Evolutionary conservation across 1,284 basidiomycete genomes (phyloP).

Genomic region (Melampsora larici-populina): DNA sequence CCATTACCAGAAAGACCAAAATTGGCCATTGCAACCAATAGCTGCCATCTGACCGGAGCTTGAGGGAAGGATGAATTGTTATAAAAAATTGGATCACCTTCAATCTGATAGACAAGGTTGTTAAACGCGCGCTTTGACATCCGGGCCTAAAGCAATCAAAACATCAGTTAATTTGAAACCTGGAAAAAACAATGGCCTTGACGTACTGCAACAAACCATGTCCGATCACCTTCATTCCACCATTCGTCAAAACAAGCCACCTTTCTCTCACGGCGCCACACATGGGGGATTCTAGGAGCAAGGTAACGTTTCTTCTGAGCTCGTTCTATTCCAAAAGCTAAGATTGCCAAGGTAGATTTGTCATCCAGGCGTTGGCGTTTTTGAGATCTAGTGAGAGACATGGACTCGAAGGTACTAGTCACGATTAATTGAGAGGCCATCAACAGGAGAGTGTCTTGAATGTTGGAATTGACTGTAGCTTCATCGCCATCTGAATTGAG

Average conservation of each 20-base stretch:
- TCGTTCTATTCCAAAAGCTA: too few relatives aligned
- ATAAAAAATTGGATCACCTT: neutral
- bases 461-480: too few relatives aligned
- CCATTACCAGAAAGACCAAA: too few relatives aligned
- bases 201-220: neutral
- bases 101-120: neutral
- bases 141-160: neutral
- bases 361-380: neutral
- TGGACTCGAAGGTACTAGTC: too few relatives aligned
- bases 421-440: neutral
- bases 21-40: neutral
- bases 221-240: neutral
- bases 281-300: neutral
- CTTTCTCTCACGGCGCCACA: neutral
- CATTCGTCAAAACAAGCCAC: neutral
- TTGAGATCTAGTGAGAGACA: too few relatives aligned
- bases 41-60: too few relatives aligned
- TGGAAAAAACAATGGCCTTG: neutral
- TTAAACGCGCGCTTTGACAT: neutral
- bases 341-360: neutral
- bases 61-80: neutral
- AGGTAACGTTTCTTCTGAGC: too few relatives aligned
- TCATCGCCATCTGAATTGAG: neutral
- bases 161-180: neutral
- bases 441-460: too few relatives aligned